Evolutionary conservation across 2,329 filamentous ascomycete species (phyloP).

Genomic region (Calonectria crousiana): DNA sequence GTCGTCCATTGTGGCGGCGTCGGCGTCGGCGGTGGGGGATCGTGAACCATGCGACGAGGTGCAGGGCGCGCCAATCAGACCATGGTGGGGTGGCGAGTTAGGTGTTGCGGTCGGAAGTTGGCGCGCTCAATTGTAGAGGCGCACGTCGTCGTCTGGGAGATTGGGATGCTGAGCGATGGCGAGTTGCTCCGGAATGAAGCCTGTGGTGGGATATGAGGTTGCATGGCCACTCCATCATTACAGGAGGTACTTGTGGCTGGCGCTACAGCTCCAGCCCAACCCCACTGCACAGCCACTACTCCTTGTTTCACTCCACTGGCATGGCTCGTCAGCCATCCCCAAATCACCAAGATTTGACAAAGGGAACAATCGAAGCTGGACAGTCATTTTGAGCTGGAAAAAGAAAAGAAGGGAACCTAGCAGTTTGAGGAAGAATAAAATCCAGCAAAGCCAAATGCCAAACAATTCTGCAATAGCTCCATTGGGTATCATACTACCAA

Average conservation of each 20-base stretch:
- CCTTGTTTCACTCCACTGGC: neutral
- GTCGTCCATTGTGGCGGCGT: constrained; percentile 59
- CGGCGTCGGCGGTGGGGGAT: constrained; percentile 32
- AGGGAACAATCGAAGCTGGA: neutral
- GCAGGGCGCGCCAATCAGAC: constrained; percentile 40
- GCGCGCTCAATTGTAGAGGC: neutral
- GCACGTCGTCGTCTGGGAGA: neutral
- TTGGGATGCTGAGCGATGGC: neutral
- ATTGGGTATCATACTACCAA: neutral
- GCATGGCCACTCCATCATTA: constrained; percentile 33
- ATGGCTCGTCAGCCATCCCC: neutral
- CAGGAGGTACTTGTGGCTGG: constrained; percentile 28
- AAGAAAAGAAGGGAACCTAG: neutral
- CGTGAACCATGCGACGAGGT: constrained; percentile 36
- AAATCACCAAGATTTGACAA: neutral
- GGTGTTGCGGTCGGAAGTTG: neutral
- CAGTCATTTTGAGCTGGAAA: neutral
- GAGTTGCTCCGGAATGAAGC: constrained; percentile 21
- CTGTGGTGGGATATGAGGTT: constrained; percentile 27
- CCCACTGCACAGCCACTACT: constrained; percentile 24
- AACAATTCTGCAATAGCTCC: neutral
- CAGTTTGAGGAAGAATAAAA: too few relatives aligned
- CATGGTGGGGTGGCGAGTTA: constrained; percentile 36
- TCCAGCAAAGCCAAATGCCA: too few relatives aligned
- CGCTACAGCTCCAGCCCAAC: constrained; percentile 15